Evolutionary conservation across 768 basidiomycete species (phyloP).

Genomic region (Russula foetens): DNA sequence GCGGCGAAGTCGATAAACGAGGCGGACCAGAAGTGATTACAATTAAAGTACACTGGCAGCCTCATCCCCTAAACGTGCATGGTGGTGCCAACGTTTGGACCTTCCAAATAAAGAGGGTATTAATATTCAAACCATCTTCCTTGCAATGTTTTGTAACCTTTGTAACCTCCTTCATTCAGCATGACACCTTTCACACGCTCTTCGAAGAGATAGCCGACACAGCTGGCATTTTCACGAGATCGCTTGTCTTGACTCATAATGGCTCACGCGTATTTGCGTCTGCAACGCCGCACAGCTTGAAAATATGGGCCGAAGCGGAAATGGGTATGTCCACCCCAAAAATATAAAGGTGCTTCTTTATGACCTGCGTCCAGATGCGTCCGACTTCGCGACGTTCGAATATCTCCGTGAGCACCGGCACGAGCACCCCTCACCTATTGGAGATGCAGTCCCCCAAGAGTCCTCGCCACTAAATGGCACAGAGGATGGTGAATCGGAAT

Average conservation of each 20-base stretch:
- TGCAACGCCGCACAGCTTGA: constrained; percentile 55
- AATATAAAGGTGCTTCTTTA: neutral
- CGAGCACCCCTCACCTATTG: constrained; percentile 18
- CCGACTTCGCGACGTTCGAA: constrained; percentile 52
- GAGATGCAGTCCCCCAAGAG: constrained; percentile 1
- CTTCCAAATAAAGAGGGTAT: constrained; percentile 53
- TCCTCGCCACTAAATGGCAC: constrained; percentile 18
- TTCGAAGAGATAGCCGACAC: constrained; percentile 63
- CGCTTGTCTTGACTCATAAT: constrained; percentile 53
- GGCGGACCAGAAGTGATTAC: constrained; percentile 35
- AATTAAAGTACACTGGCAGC: constrained; percentile 54
- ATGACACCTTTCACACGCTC: constrained; percentile 53
- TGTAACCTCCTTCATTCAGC: constrained; percentile 31
- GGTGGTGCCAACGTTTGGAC: constrained; percentile 36
- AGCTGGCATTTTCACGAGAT: constrained; percentile 39
- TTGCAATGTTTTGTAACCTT: neutral
- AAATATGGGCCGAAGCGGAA: constrained; percentile 60
- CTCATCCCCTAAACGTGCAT: constrained; percentile 47
- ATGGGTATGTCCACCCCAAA: constrained; percentile 39
- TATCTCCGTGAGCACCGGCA: constrained; percentile 43
- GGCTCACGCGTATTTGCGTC: constrained; percentile 61
- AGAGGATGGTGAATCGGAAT: constrained; percentile 24
- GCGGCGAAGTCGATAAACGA: constrained; percentile 17
- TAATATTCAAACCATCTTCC: constrained; percentile 18
- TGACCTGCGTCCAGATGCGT: constrained; percentile 44